These are phyloP conservation scores for Globisporangium megalacanthum DNA, from an alignment of 352 stramenopile genomes.

Conservation along the genomic window DNA sequence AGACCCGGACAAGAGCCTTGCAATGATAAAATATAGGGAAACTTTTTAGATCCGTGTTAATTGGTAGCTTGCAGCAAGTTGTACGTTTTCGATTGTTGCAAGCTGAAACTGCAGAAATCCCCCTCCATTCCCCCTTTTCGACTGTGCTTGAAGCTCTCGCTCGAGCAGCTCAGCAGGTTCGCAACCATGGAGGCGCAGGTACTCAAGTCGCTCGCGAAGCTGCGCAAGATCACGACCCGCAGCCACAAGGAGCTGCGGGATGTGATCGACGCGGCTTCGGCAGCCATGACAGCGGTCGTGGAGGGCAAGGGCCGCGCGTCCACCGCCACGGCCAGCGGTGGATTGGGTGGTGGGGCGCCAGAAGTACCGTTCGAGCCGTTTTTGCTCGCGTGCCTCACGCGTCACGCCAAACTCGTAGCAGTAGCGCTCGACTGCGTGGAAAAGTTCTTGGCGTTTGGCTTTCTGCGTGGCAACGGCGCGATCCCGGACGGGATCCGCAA, in stretches of 20 bases:
- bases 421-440: conserved; percentile 87
- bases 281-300: conserved; percentile 30
- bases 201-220: conserved; percentile 68
- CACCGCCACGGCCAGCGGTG: conserved; percentile 3
- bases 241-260: conserved; percentile 75
- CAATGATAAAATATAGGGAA: too few species aligned
- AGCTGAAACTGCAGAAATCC: too few species aligned
- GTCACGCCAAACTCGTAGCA: conserved; percentile 69
- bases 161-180: too few species aligned
- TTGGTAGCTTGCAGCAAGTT: too few species aligned
- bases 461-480: conserved; percentile 53
- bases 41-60: too few species aligned
- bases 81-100: too few species aligned
- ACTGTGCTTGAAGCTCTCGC: too few species aligned
- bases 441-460: conserved; percentile 88
- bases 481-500: conserved; percentile 63
- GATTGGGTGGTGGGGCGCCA: conserved; percentile 20
- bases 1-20: too few species aligned
- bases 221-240: conserved; percentile 68
- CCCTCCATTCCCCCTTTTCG: too few species aligned
- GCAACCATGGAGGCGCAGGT: conserved; percentile 53
- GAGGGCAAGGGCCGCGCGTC: conserved; percentile 24
- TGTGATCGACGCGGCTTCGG: conserved; percentile 48
- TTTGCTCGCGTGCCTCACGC: conserved; percentile 63
- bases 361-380: conserved; percentile 77